A percentile compares a stretch with the other conserved stretches of the same genome.
phyloP scores from a whole-genome alignment of 148 eudicot species.

The Heliamphora exappendiculata region DNA sequence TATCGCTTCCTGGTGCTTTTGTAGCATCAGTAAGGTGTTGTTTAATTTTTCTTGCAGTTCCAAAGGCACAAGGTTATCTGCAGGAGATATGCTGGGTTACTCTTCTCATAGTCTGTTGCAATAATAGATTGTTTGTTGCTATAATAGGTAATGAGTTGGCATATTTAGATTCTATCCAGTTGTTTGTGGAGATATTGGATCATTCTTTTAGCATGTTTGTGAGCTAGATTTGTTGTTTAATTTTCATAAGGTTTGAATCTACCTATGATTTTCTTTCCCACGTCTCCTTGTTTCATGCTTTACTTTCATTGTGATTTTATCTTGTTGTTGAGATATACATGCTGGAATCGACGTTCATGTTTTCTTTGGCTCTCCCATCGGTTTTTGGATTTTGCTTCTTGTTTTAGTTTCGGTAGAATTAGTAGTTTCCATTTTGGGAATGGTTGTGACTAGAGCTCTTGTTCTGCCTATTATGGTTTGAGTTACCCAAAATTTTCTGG shows the following conservation, averaged over 20 bases:
- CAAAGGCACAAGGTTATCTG: constrained; percentile 91
- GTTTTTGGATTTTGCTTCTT: background rate
- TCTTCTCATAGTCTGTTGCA: too few relatives aligned
- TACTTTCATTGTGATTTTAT: background rate
- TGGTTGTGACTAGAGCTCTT: background rate
- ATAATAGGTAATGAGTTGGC: constrained; percentile 95
- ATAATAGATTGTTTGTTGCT: constrained; percentile 82
- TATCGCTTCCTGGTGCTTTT: background rate
- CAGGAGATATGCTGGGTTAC: constrained; percentile 91
- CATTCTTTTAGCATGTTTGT: constrained; percentile 98
- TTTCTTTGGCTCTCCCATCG: background rate
- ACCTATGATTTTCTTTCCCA: background rate
- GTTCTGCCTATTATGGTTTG: background rate
- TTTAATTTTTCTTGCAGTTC: constrained; percentile 47
- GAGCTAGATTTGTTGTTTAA: constrained; percentile 96
- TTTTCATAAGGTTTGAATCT: constrained; percentile 53
- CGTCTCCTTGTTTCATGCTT: background rate
- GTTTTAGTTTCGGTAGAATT: background rate
- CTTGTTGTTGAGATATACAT: background rate
- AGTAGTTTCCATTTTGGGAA: background rate
- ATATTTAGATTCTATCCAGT: constrained; percentile 86
- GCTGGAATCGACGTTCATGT: background rate
- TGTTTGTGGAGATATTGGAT: constrained; percentile 96
- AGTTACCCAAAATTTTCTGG: background rate
- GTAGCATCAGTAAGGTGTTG: background rate